These are phyloP conservation scores for Aspergillus vadensis DNA, from an alignment of 2,329 filamentous ascomycete genomes.

Conservation along the genomic window DNA sequence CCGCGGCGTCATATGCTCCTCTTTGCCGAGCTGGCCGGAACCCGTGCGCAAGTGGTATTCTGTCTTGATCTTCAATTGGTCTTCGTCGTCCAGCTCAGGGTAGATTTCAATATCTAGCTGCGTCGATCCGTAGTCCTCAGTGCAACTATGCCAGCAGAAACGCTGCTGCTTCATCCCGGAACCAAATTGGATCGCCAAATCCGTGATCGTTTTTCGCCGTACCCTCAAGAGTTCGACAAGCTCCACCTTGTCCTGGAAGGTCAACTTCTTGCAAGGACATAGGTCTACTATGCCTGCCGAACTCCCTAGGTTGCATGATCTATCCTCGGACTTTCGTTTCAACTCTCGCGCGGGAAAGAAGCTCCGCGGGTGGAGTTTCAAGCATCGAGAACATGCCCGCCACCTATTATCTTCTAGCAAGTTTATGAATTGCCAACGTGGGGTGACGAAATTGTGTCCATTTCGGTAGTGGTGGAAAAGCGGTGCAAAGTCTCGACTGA, in stretches of 20 bases:
- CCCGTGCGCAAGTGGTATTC: constrained; percentile 41
- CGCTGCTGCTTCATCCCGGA: constrained; percentile 32
- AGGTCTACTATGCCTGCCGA: constrained; percentile 42
- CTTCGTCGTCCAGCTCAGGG: constrained; percentile 36
- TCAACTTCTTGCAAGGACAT: constrained; percentile 45
- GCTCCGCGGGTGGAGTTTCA: constrained; percentile 42
- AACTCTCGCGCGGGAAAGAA: constrained; percentile 38
- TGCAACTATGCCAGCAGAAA: constrained; percentile 44
- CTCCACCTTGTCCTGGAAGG: constrained; percentile 41
- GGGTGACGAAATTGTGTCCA: constrained; percentile 38
- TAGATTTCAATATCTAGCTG: constrained; percentile 38
- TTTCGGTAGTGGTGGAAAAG: constrained; percentile 44
- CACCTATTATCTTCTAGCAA: constrained; percentile 39
- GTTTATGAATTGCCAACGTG: constrained; percentile 41
- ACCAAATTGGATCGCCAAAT: constrained; percentile 33
- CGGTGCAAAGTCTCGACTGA: constrained; percentile 42
- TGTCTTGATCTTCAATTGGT: constrained; percentile 37
- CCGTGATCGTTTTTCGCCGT: constrained; percentile 29
- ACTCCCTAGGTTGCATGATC: constrained; percentile 38
- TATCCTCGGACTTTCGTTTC: constrained; percentile 34
- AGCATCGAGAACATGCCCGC: constrained; percentile 40
- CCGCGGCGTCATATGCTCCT: constrained; percentile 42
- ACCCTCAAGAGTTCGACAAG: constrained; percentile 36
- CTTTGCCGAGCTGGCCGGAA: constrained; percentile 39
- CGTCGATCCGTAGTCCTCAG: constrained; percentile 37